phyloP scores from a whole-genome alignment of 2,329 filamentous ascomycete genomes.

The Teratosphaeria nubilosa region DNA sequence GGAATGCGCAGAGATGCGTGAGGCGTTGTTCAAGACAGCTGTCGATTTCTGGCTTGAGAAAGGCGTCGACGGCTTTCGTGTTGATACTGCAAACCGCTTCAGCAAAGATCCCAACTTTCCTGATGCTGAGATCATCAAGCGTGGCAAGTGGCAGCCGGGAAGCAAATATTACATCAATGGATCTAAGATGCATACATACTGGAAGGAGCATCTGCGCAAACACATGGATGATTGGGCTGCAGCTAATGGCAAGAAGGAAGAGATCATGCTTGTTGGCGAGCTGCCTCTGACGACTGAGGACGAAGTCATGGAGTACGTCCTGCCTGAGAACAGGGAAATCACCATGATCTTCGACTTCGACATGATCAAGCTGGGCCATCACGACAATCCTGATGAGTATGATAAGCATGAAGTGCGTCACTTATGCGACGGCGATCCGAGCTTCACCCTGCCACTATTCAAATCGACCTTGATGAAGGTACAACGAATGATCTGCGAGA shows the following conservation, averaged over 20 bases:
- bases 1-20: constrained; percentile 58
- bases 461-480: constrained; percentile 13
- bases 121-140: constrained; percentile 11
- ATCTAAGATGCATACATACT: constrained; percentile 38
- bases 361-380: constrained; percentile 36
- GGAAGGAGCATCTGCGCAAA: constrained; percentile 30
- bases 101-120: constrained; percentile 17
- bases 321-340: constrained; percentile 45
- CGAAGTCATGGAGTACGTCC: constrained; percentile 45
- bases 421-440: constrained; percentile 20
- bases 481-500: constrained; percentile 39
- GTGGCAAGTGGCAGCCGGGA: constrained; percentile 14
- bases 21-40: constrained; percentile 57
- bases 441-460: constrained; percentile 16
- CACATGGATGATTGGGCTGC: constrained; percentile 8
- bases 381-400: constrained; percentile 14
- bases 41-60: constrained; percentile 61
- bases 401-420: constrained; percentile 16
- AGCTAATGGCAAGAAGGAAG: constrained; percentile 14
- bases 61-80: constrained; percentile 45
- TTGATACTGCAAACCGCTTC: constrained; percentile 15
- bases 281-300: constrained; percentile 39
- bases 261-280: constrained; percentile 43
- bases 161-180: constrained; percentile 27
- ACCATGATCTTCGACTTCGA: constrained; percentile 70